Evolutionary conservation across 2,329 filamentous ascomycete species (phyloP).

Genomic region (Thielaviopsis punctulata): DNA sequence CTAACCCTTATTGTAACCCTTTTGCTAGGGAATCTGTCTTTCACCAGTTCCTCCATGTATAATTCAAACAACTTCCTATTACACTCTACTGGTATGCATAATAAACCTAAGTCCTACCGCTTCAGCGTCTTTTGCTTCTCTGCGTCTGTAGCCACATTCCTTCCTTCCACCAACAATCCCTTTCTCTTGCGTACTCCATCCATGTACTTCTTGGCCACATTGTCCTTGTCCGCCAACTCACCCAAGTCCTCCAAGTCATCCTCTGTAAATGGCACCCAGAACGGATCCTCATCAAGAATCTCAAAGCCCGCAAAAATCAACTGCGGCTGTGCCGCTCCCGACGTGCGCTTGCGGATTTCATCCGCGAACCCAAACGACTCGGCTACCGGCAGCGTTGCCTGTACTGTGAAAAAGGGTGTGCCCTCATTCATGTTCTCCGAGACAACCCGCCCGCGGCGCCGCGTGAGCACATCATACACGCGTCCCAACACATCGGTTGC

Average conservation of each 20-base stretch:
- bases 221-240: constrained; percentile 83
- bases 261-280: constrained; percentile 94
- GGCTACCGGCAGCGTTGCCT: constrained; percentile 72
- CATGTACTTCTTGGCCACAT: constrained; percentile 92
- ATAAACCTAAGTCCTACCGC: constrained; percentile 23
- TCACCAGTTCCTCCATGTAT: too few relatives aligned
- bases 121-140: constrained; percentile 75
- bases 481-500: constrained; percentile 87
- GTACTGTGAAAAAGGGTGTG: constrained; percentile 90
- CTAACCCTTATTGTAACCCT: too few relatives aligned
- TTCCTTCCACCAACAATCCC: constrained; percentile 68
- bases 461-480: constrained; percentile 95
- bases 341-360: constrained; percentile 89
- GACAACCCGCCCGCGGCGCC: constrained; percentile 74
- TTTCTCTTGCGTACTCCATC: constrained; percentile 75
- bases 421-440: constrained; percentile 87
- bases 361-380: constrained; percentile 93
- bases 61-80: too few relatives aligned
- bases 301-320: constrained; percentile 88
- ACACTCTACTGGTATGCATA: too few relatives aligned
- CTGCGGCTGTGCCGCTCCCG: constrained; percentile 79
- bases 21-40: too few relatives aligned
- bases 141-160: constrained; percentile 63
- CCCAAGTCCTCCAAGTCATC: constrained; percentile 93
- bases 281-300: constrained; percentile 84